Conservation (phyloP, 768 basidiomycete genomes). For the Rhodotorula paludigena region DNA sequence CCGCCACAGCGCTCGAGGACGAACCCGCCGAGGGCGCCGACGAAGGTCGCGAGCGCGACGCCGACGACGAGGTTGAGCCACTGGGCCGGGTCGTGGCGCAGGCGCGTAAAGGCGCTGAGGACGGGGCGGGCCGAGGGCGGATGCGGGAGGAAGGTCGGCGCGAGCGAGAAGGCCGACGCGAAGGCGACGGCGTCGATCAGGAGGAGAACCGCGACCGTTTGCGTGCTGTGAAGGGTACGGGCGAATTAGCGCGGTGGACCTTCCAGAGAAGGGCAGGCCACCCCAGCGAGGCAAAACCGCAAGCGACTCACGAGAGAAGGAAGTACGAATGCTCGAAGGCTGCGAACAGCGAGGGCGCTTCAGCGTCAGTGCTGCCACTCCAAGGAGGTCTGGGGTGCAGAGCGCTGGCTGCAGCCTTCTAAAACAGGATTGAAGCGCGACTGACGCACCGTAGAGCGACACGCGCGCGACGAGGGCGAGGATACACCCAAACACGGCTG, state of each 20-base stretch:
- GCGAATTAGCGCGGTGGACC: no score
- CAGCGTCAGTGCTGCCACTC: neutral
- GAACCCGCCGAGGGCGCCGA: slow-evolving; percentile 14
- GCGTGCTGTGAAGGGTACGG: neutral
- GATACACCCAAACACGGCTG: slow-evolving; percentile 30
- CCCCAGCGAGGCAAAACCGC: no score
- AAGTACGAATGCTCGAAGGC: slow-evolving; percentile 36
- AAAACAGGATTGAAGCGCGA: no score
- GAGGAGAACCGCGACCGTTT: slow-evolving; percentile 24
- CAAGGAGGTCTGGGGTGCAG: no score
- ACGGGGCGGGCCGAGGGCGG: slow-evolving; percentile 10
- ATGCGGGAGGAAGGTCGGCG: slow-evolving; percentile 21
- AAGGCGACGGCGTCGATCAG: slow-evolving; percentile 31
- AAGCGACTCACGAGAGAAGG: slow-evolving; percentile 27
- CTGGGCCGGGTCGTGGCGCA: slow-evolving; percentile 12
- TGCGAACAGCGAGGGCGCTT: neutral
- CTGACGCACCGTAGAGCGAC: slow-evolving; percentile 22
- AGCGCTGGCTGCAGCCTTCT: no score
- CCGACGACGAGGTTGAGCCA: slow-evolving; percentile 18
- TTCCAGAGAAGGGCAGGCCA: no score
- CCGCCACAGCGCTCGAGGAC: slow-evolving; percentile 24
- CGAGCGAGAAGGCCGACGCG: slow-evolving; percentile 26
- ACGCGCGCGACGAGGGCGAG: slow-evolving; percentile 25
- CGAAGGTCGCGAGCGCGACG: slow-evolving; percentile 13
- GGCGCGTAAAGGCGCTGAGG: slow-evolving; percentile 11